Conservation (phyloP, 352 stramenopile species). For the Phytophthora citricola region DNA sequence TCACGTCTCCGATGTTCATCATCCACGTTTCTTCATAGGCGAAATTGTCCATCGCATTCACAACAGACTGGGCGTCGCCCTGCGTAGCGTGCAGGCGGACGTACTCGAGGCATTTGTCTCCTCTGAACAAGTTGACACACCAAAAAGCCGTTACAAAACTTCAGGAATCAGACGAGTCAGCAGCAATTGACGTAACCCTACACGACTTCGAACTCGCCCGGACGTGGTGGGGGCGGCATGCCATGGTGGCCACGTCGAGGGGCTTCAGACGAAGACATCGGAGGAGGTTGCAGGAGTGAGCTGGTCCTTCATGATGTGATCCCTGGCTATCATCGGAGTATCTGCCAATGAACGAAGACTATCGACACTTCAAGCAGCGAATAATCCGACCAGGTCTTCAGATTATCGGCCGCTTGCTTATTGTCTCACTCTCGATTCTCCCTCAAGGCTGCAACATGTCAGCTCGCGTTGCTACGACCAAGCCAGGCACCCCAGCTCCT, state of each 20-base stretch:
- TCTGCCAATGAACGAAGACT: slow-evolving; percentile 10
- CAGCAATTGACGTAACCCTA: slow-evolving; percentile 4
- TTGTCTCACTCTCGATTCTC: slow-evolving; percentile 2
- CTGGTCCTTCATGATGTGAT: slow-evolving; percentile 5
- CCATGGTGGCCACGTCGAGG: slow-evolving; percentile 19
- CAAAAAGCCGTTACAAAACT: slow-evolving; percentile 29
- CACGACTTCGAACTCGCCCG: slow-evolving; percentile 28
- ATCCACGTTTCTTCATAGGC: slow-evolving; percentile 41
- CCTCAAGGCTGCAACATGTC: slow-evolving; percentile 20
- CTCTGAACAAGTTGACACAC: slow-evolving; percentile 17
- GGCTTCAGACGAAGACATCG: slow-evolving; percentile 14
- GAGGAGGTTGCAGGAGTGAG: slow-evolving; percentile 18
- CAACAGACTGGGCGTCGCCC: slow-evolving; percentile 36
- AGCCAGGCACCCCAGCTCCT: slow-evolving; percentile 19
- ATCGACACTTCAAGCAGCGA: slow-evolving; percentile 5
- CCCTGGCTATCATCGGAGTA: slow-evolving; percentile 13
- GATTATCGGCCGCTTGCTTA: slow-evolving; percentile 6
- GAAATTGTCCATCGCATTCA: slow-evolving; percentile 42
- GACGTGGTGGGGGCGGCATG: slow-evolving; percentile 32
- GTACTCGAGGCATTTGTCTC: slow-evolving; percentile 38
- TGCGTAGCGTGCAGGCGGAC: slow-evolving; percentile 30
- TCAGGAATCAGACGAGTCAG: slow-evolving; percentile 20
- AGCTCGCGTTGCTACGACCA: slow-evolving; percentile 29
- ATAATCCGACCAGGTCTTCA: slow-evolving; percentile 4
- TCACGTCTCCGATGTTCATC: slow-evolving; percentile 49